Percentiles rank a stretch among this genome's conserved stretches.
phyloP scores from a whole-genome alignment of 176 grass and related monocot species.

The Hyparrhenia diplandra region DNA sequence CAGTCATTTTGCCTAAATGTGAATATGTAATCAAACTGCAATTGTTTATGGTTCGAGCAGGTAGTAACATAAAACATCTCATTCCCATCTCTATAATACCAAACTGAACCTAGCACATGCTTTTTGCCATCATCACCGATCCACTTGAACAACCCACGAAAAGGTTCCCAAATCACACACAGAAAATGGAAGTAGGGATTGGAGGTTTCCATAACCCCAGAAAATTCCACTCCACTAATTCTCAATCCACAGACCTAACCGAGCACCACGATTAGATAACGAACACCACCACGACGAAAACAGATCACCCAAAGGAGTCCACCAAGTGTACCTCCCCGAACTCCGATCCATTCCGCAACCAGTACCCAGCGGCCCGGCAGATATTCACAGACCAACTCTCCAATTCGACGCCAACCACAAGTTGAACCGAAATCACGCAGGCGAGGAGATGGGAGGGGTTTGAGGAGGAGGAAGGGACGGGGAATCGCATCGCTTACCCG shows the following conservation, averaged over 20 bases:
- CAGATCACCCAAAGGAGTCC: not conserved
- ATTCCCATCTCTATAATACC: not conserved
- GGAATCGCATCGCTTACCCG: constrained; percentile 47
- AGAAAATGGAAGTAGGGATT: not conserved
- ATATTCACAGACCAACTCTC: not conserved
- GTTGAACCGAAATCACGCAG: not conserved
- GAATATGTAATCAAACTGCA: not conserved
- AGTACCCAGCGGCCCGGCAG: not conserved
- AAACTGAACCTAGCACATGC: not conserved
- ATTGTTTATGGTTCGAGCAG: not conserved
- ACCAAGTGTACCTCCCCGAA: not conserved
- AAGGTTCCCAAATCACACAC: not conserved
- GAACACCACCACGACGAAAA: not conserved
- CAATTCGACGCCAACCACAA: not conserved
- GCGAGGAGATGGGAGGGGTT: too few relatives aligned
- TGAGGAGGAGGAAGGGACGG: not conserved
- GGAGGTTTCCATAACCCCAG: not conserved
- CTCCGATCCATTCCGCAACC: constrained; percentile 10
- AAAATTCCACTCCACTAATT: not conserved
- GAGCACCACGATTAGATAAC: not conserved
- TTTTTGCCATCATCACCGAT: not conserved
- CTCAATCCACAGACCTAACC: not conserved
- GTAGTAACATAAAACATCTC: not conserved
- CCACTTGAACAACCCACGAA: not conserved
- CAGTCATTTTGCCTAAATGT: not conserved